phyloP scores from a whole-genome alignment of 768 basidiomycete genomes.

The Termitomyces sp. region DNA sequence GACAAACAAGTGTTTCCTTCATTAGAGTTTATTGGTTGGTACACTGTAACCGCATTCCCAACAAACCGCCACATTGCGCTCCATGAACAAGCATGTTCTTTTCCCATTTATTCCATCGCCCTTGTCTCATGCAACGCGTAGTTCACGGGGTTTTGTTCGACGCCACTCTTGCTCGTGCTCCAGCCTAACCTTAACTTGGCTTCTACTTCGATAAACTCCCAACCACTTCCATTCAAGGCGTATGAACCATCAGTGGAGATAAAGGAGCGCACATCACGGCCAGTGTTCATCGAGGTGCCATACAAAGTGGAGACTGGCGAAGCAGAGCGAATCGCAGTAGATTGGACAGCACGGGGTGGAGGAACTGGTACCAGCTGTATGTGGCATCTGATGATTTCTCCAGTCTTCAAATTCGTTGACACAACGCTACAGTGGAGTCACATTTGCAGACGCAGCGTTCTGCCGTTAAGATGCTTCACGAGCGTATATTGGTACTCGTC shows the following conservation, averaged over 20 bases:
- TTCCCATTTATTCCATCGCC: background rate
- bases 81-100: slow-evolving; percentile 70
- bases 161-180: slow-evolving; percentile 81
- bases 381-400: slow-evolving; percentile 25
- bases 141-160: slow-evolving; percentile 85
- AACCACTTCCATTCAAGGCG: slow-evolving; percentile 86
- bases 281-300: slow-evolving; percentile 79
- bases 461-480: slow-evolving; percentile 95
- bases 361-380: slow-evolving; percentile 77
- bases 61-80: slow-evolving; percentile 74
- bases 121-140: slow-evolving; percentile 25
- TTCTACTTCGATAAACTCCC: slow-evolving; percentile 43
- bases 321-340: slow-evolving; percentile 97
- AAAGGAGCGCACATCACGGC: slow-evolving; percentile 69
- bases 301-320: slow-evolving; percentile 96
- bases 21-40: slow-evolving; percentile 98
- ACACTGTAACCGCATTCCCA: slow-evolving; percentile 78
- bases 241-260: slow-evolving; percentile 91
- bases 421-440: slow-evolving; percentile 67
- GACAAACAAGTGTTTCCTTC: slow-evolving; percentile 99
- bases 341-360: slow-evolving; percentile 88
- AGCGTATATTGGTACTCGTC: slow-evolving; percentile 83
- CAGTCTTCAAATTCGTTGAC: slow-evolving; percentile 1
- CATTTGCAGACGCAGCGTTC: slow-evolving; percentile 90
- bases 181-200: slow-evolving; percentile 17